A percentile compares a stretch with the other conserved stretches of the same genome.
Evolutionary conservation across 2,329 filamentous ascomycete genomes (phyloP).

Genomic region (Exophiala bonariae): DNA sequence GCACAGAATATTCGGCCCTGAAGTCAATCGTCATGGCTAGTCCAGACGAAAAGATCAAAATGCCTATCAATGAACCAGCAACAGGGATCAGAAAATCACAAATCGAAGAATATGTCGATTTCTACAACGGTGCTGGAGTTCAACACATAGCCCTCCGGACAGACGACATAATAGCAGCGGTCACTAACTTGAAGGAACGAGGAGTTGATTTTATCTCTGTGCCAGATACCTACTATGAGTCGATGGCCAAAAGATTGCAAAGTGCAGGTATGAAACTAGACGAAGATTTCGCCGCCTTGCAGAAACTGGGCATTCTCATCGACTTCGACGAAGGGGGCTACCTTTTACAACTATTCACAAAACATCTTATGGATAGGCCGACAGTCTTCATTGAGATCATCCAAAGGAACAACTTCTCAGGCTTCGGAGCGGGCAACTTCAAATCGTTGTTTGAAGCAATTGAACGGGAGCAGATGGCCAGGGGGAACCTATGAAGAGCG

Average conservation of each 20-base stretch:
- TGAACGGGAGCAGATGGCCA: constrained; percentile 83
- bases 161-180: constrained; percentile 72
- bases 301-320: constrained; percentile 81
- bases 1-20: constrained; percentile 86
- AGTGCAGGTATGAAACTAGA: constrained; percentile 60
- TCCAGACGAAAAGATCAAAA: constrained; percentile 83
- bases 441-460: constrained; percentile 94
- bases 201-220: constrained; percentile 93
- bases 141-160: constrained; percentile 92
- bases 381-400: constrained; percentile 98
- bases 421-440: constrained; percentile 94
- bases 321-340: constrained; percentile 95
- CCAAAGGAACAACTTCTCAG: constrained; percentile 84
- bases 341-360: constrained; percentile 72
- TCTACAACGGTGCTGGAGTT: constrained; percentile 85
- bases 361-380: constrained; percentile 89
- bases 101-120: constrained; percentile 90
- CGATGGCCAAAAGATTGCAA: constrained; percentile 72
- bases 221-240: constrained; percentile 80
- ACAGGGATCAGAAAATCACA: constrained; percentile 86
- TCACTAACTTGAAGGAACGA: constrained; percentile 75
- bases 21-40: constrained; percentile 89
- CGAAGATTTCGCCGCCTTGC: constrained; percentile 76
- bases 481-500: constrained; percentile 69
- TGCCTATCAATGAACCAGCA: constrained; percentile 97